These are phyloP conservation scores for Phytopythium sindhum DNA, from an alignment of 352 stramenopile species.

Conservation along the genomic window DNA sequence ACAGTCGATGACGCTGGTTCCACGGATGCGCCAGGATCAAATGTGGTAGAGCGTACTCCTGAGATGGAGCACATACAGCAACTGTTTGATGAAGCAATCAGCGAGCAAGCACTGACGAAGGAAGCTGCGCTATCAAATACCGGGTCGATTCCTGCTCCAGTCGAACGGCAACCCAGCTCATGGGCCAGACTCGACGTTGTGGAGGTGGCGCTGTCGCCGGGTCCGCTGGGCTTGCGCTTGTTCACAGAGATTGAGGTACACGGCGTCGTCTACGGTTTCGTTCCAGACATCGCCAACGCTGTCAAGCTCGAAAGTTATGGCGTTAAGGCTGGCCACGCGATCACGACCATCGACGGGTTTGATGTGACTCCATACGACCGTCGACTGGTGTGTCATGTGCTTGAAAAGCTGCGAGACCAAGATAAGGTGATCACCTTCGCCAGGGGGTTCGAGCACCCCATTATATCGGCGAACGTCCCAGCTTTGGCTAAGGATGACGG, in stretches of 20 bases:
- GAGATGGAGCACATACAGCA: constrained; percentile 32
- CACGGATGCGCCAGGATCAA: background rate
- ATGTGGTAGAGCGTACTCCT: background rate
- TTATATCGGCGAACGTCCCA: constrained; percentile 2
- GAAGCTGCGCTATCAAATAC: background rate
- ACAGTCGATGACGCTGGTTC: background rate
- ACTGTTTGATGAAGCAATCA: constrained; percentile 21
- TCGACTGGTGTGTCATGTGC: constrained; percentile 35
- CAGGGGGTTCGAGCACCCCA: constrained; percentile 24
- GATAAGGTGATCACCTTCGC: constrained; percentile 58
- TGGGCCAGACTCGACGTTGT: constrained; percentile 31
- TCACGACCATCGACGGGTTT: constrained; percentile 56
- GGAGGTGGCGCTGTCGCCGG: constrained; percentile 32
- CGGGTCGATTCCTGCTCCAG: background rate
- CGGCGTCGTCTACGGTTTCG: constrained; percentile 55
- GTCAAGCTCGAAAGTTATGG: constrained; percentile 25
- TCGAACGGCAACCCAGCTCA: background rate
- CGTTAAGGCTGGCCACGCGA: constrained; percentile 31
- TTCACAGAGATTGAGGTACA: constrained; percentile 51
- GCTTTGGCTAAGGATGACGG: background rate
- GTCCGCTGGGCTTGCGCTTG: constrained; percentile 58
- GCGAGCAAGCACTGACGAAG: background rate
- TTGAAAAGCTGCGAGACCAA: constrained; percentile 46
- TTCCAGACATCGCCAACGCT: constrained; percentile 42
- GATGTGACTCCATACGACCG: constrained; percentile 37